Percentiles rank a stretch among this genome's conserved stretches.
These are phyloP conservation scores for Medicago arabica DNA, from an alignment of 306 rosid genomes.

Conservation along the genomic window DNA sequence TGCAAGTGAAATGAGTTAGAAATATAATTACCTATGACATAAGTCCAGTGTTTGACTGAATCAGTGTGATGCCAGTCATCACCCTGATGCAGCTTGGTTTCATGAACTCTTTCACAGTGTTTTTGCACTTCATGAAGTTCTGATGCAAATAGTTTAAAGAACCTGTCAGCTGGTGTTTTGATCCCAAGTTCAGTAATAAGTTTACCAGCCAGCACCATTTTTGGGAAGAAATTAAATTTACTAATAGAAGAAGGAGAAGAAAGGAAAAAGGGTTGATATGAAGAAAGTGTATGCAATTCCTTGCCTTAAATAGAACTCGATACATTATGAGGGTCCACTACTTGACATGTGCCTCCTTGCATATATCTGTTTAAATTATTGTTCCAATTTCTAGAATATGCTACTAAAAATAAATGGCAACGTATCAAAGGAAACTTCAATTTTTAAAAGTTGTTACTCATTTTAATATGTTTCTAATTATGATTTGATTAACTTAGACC, in stretches of 20 bases:
- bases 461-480: no score
- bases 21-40: neutral
- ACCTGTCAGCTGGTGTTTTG: slow-evolving; percentile 33
- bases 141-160: slow-evolving; percentile 29
- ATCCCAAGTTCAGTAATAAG: slow-evolving; percentile 39
- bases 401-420: no score
- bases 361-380: no score
- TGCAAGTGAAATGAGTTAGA: neutral
- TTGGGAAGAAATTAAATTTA: neutral
- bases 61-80: slow-evolving; percentile 51
- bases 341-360: neutral
- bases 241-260: neutral
- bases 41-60: neutral
- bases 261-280: neutral
- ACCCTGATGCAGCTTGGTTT: slow-evolving; percentile 50
- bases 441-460: no score
- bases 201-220: slow-evolving; percentile 43
- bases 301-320: no score
- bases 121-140: slow-evolving; percentile 42
- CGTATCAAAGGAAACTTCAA: no score
- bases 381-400: no score
- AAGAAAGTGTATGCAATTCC: neutral
- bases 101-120: slow-evolving; percentile 36
- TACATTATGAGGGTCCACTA: neutral
- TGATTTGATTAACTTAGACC: no score